Conservation (phyloP, 768 basidiomycete genomes). For the Flagelloscypha sp. region DNA sequence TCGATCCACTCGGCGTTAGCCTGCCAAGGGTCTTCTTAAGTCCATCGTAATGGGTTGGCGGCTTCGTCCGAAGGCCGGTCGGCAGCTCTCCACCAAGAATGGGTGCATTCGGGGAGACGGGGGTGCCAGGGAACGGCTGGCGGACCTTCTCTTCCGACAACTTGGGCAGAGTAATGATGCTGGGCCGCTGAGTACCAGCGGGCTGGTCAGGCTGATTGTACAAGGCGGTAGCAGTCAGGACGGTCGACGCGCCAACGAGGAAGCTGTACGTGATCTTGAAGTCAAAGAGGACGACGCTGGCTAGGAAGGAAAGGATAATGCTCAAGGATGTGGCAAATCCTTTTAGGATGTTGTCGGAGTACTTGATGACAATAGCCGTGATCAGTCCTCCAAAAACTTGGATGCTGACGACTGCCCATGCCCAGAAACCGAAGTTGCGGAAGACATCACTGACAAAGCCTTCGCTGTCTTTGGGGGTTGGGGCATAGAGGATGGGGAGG, state of each 20-base stretch:
- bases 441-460: slow-evolving; percentile 57
- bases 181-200: slow-evolving; percentile 21
- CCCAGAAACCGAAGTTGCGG: slow-evolving; percentile 87
- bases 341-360: slow-evolving; percentile 90
- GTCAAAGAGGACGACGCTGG: slow-evolving; percentile 84
- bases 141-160: slow-evolving; percentile 20
- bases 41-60: slow-evolving; percentile 43
- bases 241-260: slow-evolving; percentile 76
- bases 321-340: slow-evolving; percentile 96
- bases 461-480: slow-evolving; percentile 30
- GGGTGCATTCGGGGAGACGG: slow-evolving; percentile 41
- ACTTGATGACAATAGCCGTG: slow-evolving; percentile 95
- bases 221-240: slow-evolving; percentile 85
- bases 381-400: slow-evolving; percentile 92
- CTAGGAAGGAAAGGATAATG: slow-evolving; percentile 92
- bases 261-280: slow-evolving; percentile 85
- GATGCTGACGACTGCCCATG: slow-evolving; percentile 84
- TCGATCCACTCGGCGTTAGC: slow-evolving; percentile 10
- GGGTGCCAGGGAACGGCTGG: slow-evolving; percentile 34
- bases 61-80: slow-evolving; percentile 44
- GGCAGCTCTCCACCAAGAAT: slow-evolving; percentile 53
- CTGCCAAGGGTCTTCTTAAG: slow-evolving; percentile 18
- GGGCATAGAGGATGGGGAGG: slow-evolving; percentile 62
- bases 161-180: slow-evolving; percentile 17
- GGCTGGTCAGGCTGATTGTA: slow-evolving; percentile 74